These are phyloP conservation scores for Barnettozyma californica DNA, from an alignment of 805 yeast genomes.

Conservation along the genomic window DNA sequence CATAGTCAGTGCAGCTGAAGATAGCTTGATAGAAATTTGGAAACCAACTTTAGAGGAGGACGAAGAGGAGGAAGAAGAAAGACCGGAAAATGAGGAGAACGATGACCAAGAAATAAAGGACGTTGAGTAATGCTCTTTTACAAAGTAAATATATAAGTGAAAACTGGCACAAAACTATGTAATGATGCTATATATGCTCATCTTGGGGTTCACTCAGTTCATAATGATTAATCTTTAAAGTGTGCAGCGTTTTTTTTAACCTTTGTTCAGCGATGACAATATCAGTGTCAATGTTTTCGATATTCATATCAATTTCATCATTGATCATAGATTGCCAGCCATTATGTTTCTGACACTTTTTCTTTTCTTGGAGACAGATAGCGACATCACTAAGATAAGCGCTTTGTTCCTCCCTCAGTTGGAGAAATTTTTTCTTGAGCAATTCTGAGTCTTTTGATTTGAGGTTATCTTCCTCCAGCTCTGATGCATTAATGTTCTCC, in stretches of 20 bases:
- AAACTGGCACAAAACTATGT: background rate
- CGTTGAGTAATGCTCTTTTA: background rate
- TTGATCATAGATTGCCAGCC: constrained; percentile 39
- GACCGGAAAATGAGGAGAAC: constrained; percentile 14
- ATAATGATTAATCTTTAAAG: constrained; percentile 33
- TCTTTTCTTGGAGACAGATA: constrained; percentile 47
- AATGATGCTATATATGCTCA: background rate
- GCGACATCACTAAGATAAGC: background rate
- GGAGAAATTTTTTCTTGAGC: constrained; percentile 6
- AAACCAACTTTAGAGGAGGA: constrained; percentile 35
- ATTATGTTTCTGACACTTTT: constrained; percentile 51
- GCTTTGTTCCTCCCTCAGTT: constrained; percentile 4
- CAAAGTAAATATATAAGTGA: background rate
- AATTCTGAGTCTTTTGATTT: constrained; percentile 12
- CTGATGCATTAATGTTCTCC: constrained; percentile 2
- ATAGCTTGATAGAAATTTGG: constrained; percentile 73
- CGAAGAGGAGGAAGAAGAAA: constrained; percentile 37
- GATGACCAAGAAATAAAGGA: background rate
- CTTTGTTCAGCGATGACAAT: constrained; percentile 21
- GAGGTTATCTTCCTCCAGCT: constrained; percentile 19
- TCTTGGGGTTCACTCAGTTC: constrained; percentile 20
- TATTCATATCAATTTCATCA: constrained; percentile 32
- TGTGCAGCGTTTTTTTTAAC: constrained; percentile 29
- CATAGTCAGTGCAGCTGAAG: constrained; percentile 68
- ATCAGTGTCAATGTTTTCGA: constrained; percentile 25